These are phyloP conservation scores for Ogataea corticis DNA, from an alignment of 805 yeast species.

Conservation along the genomic window DNA sequence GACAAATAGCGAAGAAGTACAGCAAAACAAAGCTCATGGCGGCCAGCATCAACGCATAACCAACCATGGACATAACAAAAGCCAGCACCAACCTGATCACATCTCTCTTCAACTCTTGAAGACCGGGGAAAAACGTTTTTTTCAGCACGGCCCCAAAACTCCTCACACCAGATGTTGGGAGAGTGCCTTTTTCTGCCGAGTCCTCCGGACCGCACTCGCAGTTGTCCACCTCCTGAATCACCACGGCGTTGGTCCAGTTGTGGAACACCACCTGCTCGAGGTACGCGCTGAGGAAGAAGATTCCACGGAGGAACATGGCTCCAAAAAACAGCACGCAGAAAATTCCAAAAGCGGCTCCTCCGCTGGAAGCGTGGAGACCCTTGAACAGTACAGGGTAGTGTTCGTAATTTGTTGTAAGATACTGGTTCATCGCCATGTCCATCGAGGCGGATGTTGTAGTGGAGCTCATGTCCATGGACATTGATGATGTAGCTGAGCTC, in stretches of 20 bases:
- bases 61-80: constrained; percentile 63
- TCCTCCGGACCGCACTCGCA: constrained; percentile 38
- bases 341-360: constrained; percentile 72
- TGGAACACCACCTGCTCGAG: constrained; percentile 67
- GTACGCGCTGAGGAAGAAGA: constrained; percentile 59
- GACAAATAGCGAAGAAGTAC: constrained; percentile 71
- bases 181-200: constrained; percentile 15
- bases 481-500: constrained; percentile 18
- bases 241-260: constrained; percentile 35
- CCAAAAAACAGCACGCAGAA: constrained; percentile 60
- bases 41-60: constrained; percentile 75
- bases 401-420: constrained; percentile 49
- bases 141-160: constrained; percentile 17
- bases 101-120: constrained; percentile 48
- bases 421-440: constrained; percentile 51
- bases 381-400: constrained; percentile 66
- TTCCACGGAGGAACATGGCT: constrained; percentile 59
- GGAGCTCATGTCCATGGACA: constrained; percentile 19
- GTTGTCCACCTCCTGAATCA: constrained; percentile 31
- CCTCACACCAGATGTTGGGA: constrained; percentile 2
- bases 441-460: constrained; percentile 18
- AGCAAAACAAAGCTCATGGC: constrained; percentile 69
- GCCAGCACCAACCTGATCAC: constrained; percentile 53
- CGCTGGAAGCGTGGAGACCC: constrained; percentile 49
- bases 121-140: constrained; percentile 37